phyloP scores from a whole-genome alignment of 768 basidiomycete genomes.

The Pleurotus tuoliensis region DNA sequence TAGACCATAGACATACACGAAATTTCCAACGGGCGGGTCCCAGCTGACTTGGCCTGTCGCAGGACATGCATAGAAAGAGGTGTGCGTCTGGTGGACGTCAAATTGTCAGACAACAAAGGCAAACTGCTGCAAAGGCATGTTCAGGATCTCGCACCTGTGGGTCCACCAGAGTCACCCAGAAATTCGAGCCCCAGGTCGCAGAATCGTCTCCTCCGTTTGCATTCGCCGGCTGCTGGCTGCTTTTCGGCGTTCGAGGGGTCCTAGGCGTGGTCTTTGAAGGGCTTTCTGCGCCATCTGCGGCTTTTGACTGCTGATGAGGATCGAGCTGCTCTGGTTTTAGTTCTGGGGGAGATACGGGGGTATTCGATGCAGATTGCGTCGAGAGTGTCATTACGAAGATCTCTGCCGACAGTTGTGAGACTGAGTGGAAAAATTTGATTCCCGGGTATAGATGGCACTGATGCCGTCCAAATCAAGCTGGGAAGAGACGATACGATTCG shows the following conservation, averaged over 20 bases:
- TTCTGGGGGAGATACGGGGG: slow-evolving; percentile 4
- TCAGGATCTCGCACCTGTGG: slow-evolving; percentile 59
- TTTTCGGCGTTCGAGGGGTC: slow-evolving; percentile 19
- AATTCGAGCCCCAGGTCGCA: slow-evolving; percentile 77
- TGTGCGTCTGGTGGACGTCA: slow-evolving; percentile 37
- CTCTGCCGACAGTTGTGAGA: slow-evolving; percentile 2
- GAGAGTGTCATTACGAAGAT: slow-evolving; percentile 2
- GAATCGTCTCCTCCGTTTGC: slow-evolving; percentile 37
- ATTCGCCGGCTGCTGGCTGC: slow-evolving; percentile 12
- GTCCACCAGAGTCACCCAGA: slow-evolving; percentile 93
- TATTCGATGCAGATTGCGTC: slow-evolving; percentile 2
- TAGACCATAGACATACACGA: slow-evolving; percentile 56
- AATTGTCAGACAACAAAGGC: not conserved
- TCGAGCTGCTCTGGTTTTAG: not conserved
- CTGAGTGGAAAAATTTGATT: not conserved
- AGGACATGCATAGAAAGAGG: slow-evolving; percentile 89
- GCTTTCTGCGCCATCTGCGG: slow-evolving; percentile 8
- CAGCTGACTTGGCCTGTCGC: slow-evolving; percentile 90
- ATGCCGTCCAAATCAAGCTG: no score
- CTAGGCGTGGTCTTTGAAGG: slow-evolving; percentile 23
- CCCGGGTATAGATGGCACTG: not conserved
- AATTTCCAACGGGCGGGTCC: slow-evolving; percentile 88
- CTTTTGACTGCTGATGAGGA: not conserved
- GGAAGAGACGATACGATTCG: no score
- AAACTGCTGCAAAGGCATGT: slow-evolving; percentile 7